Evolutionary conservation across 1,284 basidiomycete species (phyloP).

Genomic region (Marasmius tenuissimus): DNA sequence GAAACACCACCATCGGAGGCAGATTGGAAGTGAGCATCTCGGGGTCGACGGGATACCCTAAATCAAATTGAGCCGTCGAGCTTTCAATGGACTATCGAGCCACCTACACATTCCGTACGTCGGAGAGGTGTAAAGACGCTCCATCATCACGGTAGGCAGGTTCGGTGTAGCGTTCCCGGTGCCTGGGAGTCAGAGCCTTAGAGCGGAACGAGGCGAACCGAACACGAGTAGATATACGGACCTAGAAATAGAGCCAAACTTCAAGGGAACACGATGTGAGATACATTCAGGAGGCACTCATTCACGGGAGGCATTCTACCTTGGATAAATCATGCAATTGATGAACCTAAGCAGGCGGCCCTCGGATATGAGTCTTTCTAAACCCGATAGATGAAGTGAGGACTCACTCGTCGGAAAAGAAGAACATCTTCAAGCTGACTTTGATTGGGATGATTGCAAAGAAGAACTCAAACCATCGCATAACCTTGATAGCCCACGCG

Average conservation of each 20-base stretch:
- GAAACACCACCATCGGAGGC: constrained; percentile 18
- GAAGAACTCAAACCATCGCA: constrained; percentile 36
- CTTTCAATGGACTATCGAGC: neutral
- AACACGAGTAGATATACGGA: neutral
- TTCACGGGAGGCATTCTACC: neutral
- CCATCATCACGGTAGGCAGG: constrained; percentile 18
- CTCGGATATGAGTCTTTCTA: neutral
- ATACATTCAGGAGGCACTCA: neutral
- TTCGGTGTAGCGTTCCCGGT: constrained; percentile 18
- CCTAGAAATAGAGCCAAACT: constrained; percentile 16
- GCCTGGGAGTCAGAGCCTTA: neutral
- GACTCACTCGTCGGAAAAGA: constrained; percentile 36
- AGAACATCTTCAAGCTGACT: constrained; percentile 40
- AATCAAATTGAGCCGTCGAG: too few species aligned
- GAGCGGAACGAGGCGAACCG: neutral
- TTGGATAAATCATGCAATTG: constrained; percentile 17
- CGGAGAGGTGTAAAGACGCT: constrained; percentile 14
- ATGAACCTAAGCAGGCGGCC: constrained; percentile 12
- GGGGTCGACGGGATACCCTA: constrained; percentile 15
- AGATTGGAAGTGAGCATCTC: constrained; percentile 14
- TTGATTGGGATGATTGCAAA: constrained; percentile 45
- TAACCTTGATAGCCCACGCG: constrained; percentile 37
- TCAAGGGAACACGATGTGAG: neutral
- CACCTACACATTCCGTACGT: constrained; percentile 18
- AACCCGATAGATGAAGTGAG: neutral